Evolutionary conservation across 805 yeast species (phyloP), one percentile per base, ranked within the genome.

Genomic region (Myxozyma nipponensis): DNA sequence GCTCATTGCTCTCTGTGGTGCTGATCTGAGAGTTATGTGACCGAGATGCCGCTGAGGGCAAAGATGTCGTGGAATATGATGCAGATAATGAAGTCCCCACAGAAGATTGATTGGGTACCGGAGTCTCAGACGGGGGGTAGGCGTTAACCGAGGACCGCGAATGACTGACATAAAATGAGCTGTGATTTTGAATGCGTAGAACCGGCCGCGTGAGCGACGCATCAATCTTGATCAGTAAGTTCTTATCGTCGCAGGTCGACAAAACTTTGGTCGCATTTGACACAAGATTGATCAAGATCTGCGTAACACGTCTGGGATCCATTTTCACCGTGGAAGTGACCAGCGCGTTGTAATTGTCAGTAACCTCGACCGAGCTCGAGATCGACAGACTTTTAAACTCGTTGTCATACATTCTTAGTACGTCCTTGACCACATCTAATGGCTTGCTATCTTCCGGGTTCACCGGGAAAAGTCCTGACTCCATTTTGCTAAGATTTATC

Each of bases 181-280:
- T 24, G 18, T 43, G 40, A 38, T 49, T 49, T 23, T 49, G 54
- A 9, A 28, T 18, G 30, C 44, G 55, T 3, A 51, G 19, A 2
- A 35, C 41, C 36, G 56, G 54, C 38, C 44, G 37, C 25, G 51
- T 24, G 17, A 39, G 42, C 6, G 56, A 44, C 10, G 60, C 61
- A 13, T 49, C 59, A 9, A 52, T 37, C 24, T 46, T 46, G 34
- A 50, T 44, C 35, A 42, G 35, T 25, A 10, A 90, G 93, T 15
- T 77, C 74, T 1, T 24, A 32, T 25, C 13, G 3, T 97, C 98
- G 54, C 86, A 85, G n/a, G 82, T 83, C 0, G 96, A 95, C 0
- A 97, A 87, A 60, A 91, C 91, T 66, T 93, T 93, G 61, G 93
- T 72, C 0, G 95, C 82, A 67, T 93, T 93, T 18, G 95, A 83